Conservation (phyloP, 495 filamentous ascomycete species). For the Hypoxylon subgilvum region DNA sequence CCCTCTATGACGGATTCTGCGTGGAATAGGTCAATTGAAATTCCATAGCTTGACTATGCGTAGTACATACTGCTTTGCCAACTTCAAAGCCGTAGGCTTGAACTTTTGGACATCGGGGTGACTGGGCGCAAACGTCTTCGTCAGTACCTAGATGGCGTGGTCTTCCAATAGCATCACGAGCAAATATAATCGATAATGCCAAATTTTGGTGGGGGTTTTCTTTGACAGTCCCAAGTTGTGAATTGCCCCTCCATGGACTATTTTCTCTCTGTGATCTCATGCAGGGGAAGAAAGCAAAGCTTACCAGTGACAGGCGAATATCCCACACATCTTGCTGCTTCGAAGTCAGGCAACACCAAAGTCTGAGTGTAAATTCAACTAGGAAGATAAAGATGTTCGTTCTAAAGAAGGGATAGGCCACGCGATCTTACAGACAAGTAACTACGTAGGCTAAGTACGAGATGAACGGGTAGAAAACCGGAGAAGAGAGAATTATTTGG, state of each 20-base stretch:
- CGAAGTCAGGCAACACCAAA: neutral
- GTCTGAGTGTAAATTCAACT: constrained; percentile 1
- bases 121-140: constrained; percentile 53
- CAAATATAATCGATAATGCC: constrained; percentile 29
- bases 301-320: constrained; percentile 93
- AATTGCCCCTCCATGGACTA: constrained; percentile 45
- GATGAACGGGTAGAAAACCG: constrained; percentile 5
- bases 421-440: too few relatives aligned
- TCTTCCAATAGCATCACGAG: constrained; percentile 29
- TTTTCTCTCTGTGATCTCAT: constrained; percentile 25
- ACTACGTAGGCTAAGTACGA: too few relatives aligned
- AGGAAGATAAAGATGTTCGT: too few relatives aligned
- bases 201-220: constrained; percentile 32
- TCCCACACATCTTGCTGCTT: constrained; percentile 68
- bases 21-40: constrained; percentile 46
- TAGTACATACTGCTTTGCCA: constrained; percentile 86
- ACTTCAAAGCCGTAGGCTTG: constrained; percentile 93
- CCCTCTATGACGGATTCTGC: constrained; percentile 90
- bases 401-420: too few relatives aligned
- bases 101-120: constrained; percentile 96
- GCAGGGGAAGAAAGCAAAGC: constrained; percentile 41
- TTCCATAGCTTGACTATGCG: constrained; percentile 23
- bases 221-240: too few relatives aligned
- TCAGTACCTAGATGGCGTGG: constrained; percentile 34
- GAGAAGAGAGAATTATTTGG: too few relatives aligned